phyloP scores from a whole-genome alignment of 331 rosid species.

The Quercus tomentella region DNA sequence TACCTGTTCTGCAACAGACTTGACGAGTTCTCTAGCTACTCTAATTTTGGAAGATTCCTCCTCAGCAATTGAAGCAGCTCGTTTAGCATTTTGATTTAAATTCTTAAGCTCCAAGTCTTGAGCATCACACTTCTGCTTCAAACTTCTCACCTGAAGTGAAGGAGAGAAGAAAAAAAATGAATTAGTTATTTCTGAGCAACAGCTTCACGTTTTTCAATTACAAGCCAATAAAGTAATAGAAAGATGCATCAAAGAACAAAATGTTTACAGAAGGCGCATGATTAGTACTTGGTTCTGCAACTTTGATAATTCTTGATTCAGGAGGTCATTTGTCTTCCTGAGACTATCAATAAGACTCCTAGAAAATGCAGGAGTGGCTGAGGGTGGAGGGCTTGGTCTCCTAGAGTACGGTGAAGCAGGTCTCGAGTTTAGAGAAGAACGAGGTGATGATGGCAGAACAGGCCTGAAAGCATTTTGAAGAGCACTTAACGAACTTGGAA shows the following conservation, averaged over 20 bases:
- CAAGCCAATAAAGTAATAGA: background rate
- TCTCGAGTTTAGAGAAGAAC: constrained; percentile 36
- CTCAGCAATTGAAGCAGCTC: constrained; percentile 41
- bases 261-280: constrained; percentile 8
- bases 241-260: background rate
- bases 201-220: background rate
- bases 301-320: constrained; percentile 68
- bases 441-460: constrained; percentile 25
- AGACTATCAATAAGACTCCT: constrained; percentile 75
- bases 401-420: constrained; percentile 60
- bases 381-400: constrained; percentile 82
- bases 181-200: background rate
- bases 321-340: constrained; percentile 52
- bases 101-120: constrained; percentile 60
- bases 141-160: constrained; percentile 44
- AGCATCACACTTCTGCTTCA: constrained; percentile 53
- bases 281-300: constrained; percentile 59
- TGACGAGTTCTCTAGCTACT: constrained; percentile 46
- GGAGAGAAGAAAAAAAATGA: constrained; percentile 23
- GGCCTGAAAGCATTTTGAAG: constrained; percentile 54
- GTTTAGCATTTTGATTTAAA: constrained; percentile 44
- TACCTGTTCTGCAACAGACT: constrained; percentile 71
- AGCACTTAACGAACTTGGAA: constrained; percentile 66
- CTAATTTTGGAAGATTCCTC: constrained; percentile 55
- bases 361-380: constrained; percentile 66